Conservation (phyloP, 495 filamentous ascomycete genomes). For the Cryomyces minteri region DNA sequence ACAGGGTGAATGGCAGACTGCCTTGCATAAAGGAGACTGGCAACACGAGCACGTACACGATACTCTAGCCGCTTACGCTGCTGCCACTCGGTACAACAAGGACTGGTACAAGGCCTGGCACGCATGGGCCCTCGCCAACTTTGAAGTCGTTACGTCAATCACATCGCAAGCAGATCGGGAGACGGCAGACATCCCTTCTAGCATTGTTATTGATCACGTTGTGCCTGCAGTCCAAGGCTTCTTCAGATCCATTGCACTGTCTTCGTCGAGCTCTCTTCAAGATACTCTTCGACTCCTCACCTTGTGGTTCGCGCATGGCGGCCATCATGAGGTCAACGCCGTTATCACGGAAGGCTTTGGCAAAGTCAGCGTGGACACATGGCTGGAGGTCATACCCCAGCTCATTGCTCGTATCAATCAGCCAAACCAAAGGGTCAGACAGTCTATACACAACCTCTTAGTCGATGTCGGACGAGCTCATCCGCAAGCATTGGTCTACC, state of each 20-base stretch:
- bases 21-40: conserved; percentile 73
- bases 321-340: conserved; percentile 66
- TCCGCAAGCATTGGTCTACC: conserved; percentile 96
- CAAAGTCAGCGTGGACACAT: conserved; percentile 86
- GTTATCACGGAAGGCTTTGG: conserved; percentile 80
- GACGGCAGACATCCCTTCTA: conserved; percentile 31
- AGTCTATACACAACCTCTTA: conserved; percentile 77
- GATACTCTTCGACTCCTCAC: conserved; percentile 87
- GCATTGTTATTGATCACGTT: conserved; percentile 66
- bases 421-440: conserved; percentile 65
- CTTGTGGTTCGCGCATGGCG: conserved; percentile 89
- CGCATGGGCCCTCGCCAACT: conserved; percentile 96
- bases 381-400: conserved; percentile 95
- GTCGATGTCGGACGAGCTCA: conserved; percentile 84
- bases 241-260: conserved; percentile 86
- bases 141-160: conserved; percentile 82
- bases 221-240: conserved; percentile 90
- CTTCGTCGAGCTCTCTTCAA: conserved; percentile 78
- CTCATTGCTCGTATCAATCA: conserved; percentile 96
- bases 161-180: conserved; percentile 42
- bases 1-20: conserved; percentile 88
- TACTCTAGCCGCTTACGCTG: conserved; percentile 69
- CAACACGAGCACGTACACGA: conserved; percentile 53
- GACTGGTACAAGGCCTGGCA: conserved; percentile 99
- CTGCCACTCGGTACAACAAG: conserved; percentile 78